Evolutionary conservation across 2,329 filamentous ascomycete genomes (phyloP).

Genomic region (Bipolaris victoriae): DNA sequence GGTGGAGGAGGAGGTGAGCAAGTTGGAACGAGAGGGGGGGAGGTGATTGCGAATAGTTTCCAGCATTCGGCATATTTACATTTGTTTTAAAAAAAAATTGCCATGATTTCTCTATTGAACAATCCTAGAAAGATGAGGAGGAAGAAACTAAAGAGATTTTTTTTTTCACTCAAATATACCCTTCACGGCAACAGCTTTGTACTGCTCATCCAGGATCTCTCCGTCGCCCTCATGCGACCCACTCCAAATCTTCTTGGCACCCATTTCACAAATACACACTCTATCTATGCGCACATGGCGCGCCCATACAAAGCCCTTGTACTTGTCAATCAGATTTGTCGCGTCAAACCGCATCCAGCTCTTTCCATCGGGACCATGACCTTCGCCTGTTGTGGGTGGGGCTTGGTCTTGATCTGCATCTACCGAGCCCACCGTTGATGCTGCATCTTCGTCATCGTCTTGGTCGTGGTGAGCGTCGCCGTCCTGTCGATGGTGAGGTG

Average conservation of each 20-base stretch:
- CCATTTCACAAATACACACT: constrained; percentile 85
- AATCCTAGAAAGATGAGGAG: background rate
- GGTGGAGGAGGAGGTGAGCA: constrained; percentile 10
- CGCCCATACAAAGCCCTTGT: constrained; percentile 73
- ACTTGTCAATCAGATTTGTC: constrained; percentile 56
- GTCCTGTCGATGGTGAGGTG: constrained; percentile 4
- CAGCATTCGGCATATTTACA: too few relatives aligned
- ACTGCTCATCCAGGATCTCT: constrained; percentile 59
- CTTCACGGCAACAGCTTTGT: constrained; percentile 56
- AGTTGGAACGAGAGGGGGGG: constrained; percentile 5
- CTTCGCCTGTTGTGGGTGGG: background rate
- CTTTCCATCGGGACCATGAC: constrained; percentile 23
- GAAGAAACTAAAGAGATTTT: background rate
- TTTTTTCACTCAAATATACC: constrained; percentile 15
- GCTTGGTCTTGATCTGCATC: constrained; percentile 5
- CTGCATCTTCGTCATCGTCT: constrained; percentile 2
- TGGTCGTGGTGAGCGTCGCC: background rate
- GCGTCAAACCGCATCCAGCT: constrained; percentile 53
- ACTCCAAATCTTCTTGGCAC: constrained; percentile 69
- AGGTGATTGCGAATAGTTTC: background rate
- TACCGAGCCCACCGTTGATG: constrained; percentile 9
- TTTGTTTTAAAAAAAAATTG: background rate
- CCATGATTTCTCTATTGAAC: too few relatives aligned
- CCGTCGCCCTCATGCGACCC: constrained; percentile 48
- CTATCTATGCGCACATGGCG: constrained; percentile 69